Evolutionary conservation across 192 early-diverging fungal genomes (phyloP).

Genomic region (Entophlyctis luteolus): DNA sequence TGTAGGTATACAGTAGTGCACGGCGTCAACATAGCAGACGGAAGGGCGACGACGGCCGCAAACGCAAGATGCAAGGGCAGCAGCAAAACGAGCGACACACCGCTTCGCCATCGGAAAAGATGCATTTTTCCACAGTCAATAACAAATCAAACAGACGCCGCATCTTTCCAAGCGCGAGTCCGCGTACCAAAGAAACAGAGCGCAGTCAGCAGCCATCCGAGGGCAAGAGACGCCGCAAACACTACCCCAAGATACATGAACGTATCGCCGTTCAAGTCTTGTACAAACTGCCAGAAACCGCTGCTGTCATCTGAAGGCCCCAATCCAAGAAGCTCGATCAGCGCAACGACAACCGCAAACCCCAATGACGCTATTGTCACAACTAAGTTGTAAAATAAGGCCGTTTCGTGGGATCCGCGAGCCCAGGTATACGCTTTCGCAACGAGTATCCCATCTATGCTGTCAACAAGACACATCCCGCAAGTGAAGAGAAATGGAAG

Average conservation of each 20-base stretch:
- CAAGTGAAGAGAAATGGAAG: constrained; percentile 63
- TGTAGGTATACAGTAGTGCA: too few relatives aligned
- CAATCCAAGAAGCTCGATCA: constrained; percentile 52
- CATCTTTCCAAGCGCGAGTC: too few relatives aligned
- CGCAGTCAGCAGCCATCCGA: background rate
- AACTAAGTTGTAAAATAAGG: constrained; percentile 65
- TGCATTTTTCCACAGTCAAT: too few relatives aligned
- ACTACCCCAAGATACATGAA: background rate
- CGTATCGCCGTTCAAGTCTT: background rate
- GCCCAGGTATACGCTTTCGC: constrained; percentile 61
- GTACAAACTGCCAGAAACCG: background rate
- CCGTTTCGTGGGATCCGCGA: constrained; percentile 52
- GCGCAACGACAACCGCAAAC: constrained; percentile 56
- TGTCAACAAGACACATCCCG: constrained; percentile 68
- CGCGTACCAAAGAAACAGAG: too few relatives aligned
- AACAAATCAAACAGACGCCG: too few relatives aligned
- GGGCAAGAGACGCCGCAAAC: background rate
- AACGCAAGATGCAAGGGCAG: too few relatives aligned
- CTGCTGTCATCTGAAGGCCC: constrained; percentile 20
- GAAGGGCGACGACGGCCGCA: too few relatives aligned
- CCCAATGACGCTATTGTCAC: constrained; percentile 60
- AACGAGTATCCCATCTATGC: constrained; percentile 65
- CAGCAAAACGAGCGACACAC: too few relatives aligned
- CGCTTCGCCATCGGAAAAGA: too few relatives aligned
- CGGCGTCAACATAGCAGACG: too few relatives aligned